Conservation (phyloP, 1,284 basidiomycete species). For the Boletus hoseneyae region DNA sequence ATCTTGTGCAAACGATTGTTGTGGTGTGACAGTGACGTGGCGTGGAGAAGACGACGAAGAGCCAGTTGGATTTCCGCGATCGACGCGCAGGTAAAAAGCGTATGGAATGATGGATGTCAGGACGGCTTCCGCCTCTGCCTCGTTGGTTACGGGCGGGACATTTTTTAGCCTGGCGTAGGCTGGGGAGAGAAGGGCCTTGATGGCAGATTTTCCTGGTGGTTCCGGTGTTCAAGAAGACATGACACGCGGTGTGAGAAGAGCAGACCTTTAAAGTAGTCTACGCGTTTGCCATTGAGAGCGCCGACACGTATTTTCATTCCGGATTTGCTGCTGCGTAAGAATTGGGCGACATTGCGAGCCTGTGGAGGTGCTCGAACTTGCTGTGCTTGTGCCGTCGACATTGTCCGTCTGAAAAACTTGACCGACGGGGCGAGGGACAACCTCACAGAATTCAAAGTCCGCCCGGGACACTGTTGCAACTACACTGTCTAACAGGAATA, state of each 20-base stretch:
- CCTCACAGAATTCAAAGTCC: too few relatives aligned
- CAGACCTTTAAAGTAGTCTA: slow-evolving; percentile 95
- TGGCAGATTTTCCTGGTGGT: slow-evolving; percentile 78
- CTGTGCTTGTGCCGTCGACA: slow-evolving; percentile 54
- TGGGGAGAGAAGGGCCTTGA: slow-evolving; percentile 90
- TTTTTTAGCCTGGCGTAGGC: slow-evolving; percentile 88
- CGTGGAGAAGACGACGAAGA: slow-evolving; percentile 74
- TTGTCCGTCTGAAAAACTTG: slow-evolving; percentile 3
- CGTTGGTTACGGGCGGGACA: slow-evolving; percentile 72
- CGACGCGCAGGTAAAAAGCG: slow-evolving; percentile 88
- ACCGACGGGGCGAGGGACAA: background rate
- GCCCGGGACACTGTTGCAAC: too few relatives aligned
- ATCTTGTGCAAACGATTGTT: slow-evolving; percentile 76
- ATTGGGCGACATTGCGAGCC: slow-evolving; percentile 77
- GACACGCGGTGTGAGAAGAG: background rate
- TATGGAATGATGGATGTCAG: slow-evolving; percentile 76
- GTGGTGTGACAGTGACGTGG: slow-evolving; percentile 75
- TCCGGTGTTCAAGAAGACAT: background rate
- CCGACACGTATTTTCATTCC: slow-evolving; percentile 90
- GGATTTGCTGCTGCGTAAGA: slow-evolving; percentile 79
- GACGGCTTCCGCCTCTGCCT: slow-evolving; percentile 73
- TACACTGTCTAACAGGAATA: too few relatives aligned
- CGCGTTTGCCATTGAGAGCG: slow-evolving; percentile 89
- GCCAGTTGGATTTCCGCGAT: slow-evolving; percentile 71
- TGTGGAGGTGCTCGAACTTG: slow-evolving; percentile 75